Evolutionary conservation across 2,329 filamentous ascomycete genomes (phyloP).

Genomic region (Diaporthe citriasiana): DNA sequence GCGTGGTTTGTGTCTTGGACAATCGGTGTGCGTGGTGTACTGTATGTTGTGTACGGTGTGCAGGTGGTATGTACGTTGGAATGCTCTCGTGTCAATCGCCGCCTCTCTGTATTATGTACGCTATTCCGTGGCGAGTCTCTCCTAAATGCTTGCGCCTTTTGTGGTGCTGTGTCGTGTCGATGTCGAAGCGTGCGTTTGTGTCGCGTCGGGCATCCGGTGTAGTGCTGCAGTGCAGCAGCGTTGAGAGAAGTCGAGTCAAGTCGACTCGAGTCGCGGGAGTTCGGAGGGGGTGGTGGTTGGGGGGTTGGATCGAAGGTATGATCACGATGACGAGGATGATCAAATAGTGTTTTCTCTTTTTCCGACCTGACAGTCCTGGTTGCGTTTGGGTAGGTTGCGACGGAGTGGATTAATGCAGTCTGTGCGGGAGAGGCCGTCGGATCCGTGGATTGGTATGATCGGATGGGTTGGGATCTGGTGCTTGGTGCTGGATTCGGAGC

Average conservation of each 20-base stretch:
- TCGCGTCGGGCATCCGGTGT: constrained; percentile 5
- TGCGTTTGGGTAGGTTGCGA: not conserved
- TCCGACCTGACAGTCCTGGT: not conserved
- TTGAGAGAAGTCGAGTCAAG: constrained; percentile 2
- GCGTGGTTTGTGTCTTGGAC: constrained; percentile 17
- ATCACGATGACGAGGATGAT: constrained; percentile 29
- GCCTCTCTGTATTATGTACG: constrained; percentile 20
- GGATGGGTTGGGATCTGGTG: constrained; percentile 5
- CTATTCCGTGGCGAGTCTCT: not conserved
- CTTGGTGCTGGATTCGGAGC: not conserved
- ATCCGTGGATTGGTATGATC: constrained; percentile 31
- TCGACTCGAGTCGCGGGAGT: not conserved
- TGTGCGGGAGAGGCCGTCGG: constrained; percentile 34
- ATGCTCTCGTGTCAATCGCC: constrained; percentile 5
- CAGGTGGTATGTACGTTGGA: constrained; percentile 28
- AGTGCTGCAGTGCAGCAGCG: constrained; percentile 13
- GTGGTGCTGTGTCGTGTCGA: not conserved
- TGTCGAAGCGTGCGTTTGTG: not conserved
- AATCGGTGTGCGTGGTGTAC: not conserved
- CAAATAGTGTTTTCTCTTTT: constrained; percentile 13
- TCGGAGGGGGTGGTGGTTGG: not conserved
- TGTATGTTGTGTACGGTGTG: not conserved
- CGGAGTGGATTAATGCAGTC: constrained; percentile 27
- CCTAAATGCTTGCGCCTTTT: not conserved
- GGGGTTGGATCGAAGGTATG: not conserved